Conservation (phyloP, 768 basidiomycete genomes). For the Boletus rufocinnamomeus region DNA sequence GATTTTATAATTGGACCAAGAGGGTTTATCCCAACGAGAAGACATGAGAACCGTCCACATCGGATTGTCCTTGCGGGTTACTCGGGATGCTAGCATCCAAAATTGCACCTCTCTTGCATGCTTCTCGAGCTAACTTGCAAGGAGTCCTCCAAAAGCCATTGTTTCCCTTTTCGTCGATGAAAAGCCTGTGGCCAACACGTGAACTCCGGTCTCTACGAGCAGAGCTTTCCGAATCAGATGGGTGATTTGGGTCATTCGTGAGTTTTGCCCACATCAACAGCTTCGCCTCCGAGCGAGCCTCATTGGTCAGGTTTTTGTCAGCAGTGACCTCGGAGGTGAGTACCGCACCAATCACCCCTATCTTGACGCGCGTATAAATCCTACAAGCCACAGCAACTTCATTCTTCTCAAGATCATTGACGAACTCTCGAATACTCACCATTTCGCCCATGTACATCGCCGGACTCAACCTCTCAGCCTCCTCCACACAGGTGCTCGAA, state of each 20-base stretch:
- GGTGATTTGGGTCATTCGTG: too few species aligned
- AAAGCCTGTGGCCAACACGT: too few species aligned
- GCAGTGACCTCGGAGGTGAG: background rate
- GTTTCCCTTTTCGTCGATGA: background rate
- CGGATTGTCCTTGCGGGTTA: background rate
- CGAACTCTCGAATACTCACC: background rate
- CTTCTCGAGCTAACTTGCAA: slow-evolving; percentile 9
- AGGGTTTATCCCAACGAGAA: slow-evolving; percentile 11
- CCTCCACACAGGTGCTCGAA: slow-evolving; percentile 11
- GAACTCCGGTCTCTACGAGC: background rate
- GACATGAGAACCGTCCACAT: background rate
- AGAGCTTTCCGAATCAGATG: background rate
- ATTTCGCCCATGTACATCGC: slow-evolving; percentile 5
- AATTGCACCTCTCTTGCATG: background rate
- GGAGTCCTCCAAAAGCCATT: too few species aligned
- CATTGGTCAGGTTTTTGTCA: background rate
- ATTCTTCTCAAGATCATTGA: background rate
- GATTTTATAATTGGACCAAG: background rate
- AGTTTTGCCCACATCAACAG: background rate
- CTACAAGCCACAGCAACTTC: background rate
- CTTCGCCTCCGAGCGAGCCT: background rate
- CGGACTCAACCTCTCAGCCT: slow-evolving; percentile 2
- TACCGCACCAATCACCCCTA: background rate
- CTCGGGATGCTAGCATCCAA: background rate
- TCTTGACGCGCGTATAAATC: background rate